Percentiles rank a stretch among this genome's conserved stretches.
Evolutionary conservation across 257 asterid species (phyloP).

Genomic region (Solanum stenotomum): DNA sequence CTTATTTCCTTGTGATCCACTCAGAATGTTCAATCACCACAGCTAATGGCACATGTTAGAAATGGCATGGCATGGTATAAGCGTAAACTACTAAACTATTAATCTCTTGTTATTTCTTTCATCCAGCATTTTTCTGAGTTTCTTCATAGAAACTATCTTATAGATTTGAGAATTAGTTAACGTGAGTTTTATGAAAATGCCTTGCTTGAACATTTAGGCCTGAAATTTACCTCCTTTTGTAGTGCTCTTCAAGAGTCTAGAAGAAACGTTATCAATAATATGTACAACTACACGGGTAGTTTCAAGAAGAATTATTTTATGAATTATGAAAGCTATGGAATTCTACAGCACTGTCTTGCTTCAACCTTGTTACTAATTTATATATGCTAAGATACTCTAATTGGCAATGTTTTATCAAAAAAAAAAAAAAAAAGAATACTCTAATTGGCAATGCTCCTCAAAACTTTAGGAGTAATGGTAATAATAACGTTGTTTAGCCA

Average conservation of each 20-base stretch:
- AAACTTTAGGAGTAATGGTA: background rate
- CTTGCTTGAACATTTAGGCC: background rate
- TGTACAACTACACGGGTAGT: background rate
- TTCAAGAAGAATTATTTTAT: background rate
- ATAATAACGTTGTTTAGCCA: background rate
- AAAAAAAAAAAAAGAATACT: background rate
- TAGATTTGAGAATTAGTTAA: background rate
- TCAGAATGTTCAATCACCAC: background rate
- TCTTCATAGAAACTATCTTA: background rate
- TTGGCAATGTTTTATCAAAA: background rate
- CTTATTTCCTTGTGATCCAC: background rate
- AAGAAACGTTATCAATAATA: background rate
- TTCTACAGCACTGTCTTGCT: background rate
- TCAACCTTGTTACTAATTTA: background rate
- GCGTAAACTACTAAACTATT: background rate
- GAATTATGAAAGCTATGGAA: background rate
- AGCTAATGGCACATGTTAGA: background rate
- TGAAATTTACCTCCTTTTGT: background rate
- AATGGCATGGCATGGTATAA: background rate
- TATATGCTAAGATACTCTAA: background rate
- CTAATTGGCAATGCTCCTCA: background rate
- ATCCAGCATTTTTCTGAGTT: background rate
- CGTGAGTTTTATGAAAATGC: background rate
- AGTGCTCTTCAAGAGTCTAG: background rate
- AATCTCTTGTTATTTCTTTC: background rate